Evolutionary conservation across 129 eudicot species (phyloP).

Genomic region (Flaveria robusta): DNA sequence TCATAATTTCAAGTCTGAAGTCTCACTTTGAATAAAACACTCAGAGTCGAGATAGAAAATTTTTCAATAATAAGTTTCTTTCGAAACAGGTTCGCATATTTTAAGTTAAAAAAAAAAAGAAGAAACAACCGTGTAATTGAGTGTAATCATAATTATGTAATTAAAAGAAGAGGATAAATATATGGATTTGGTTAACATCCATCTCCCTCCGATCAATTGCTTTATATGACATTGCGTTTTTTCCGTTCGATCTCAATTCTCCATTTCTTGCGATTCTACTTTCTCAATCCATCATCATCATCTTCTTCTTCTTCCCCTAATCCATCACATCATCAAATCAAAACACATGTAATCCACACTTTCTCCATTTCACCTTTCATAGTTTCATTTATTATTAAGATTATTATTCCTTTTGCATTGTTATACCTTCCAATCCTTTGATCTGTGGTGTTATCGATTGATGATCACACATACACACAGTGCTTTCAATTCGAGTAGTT

Average conservation of each 20-base stretch:
- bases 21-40: too few relatives aligned
- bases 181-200: conserved; percentile 15
- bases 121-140: too few relatives aligned
- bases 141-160: background rate
- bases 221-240: conserved; percentile 25
- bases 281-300: conserved; percentile 26
- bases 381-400: too few relatives aligned
- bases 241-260: conserved; percentile 33
- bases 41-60: too few relatives aligned
- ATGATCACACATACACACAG: background rate
- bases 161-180: background rate
- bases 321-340: conserved; percentile 12
- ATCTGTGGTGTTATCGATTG: background rate
- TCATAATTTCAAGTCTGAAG: too few relatives aligned
- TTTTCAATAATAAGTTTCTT: too few relatives aligned
- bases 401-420: too few relatives aligned
- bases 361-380: too few relatives aligned
- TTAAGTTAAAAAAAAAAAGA: too few relatives aligned
- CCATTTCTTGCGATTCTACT: conserved; percentile 15
- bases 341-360: conserved; percentile 10
- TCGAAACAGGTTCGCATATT: too few relatives aligned
- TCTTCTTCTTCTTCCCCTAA: too few relatives aligned
- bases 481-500: background rate
- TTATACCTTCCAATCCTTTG: conserved; percentile 9
- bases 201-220: conserved; percentile 8